Percentiles rank a stretch among this genome's conserved stretches.
These are phyloP conservation scores for Tagetes erecta DNA, from an alignment of 129 eudicot species.

Conservation along the genomic window DNA sequence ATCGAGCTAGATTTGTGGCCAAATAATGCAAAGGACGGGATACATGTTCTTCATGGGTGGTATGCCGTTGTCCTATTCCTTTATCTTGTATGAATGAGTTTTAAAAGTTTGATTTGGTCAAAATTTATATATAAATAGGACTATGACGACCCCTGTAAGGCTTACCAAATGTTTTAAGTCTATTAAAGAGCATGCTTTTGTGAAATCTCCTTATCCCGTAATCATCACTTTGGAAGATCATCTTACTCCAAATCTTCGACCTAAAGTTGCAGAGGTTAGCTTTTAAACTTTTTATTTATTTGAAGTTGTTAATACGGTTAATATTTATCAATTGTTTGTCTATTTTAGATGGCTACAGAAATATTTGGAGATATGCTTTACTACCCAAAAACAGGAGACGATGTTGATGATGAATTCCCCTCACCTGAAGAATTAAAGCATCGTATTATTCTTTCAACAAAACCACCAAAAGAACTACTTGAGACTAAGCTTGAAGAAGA, in stretches of 20 bases:
- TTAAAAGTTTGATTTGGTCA: slow-evolving; percentile 14
- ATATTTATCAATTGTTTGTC: slow-evolving; percentile 10
- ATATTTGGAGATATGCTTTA: slow-evolving; percentile 70
- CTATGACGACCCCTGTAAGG: slow-evolving; percentile 74
- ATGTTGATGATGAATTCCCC: slow-evolving; percentile 65
- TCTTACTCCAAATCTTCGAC: slow-evolving; percentile 75
- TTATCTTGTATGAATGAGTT: not conserved
- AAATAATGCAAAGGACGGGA: slow-evolving; percentile 65
- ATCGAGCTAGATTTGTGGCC: slow-evolving; percentile 99
- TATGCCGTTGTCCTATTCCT: slow-evolving; percentile 13
- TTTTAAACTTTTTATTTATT: slow-evolving; percentile 1
- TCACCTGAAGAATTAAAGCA: slow-evolving; percentile 68
- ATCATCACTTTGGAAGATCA: slow-evolving; percentile 91
- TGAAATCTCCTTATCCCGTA: slow-evolving; percentile 77
- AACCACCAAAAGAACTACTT: slow-evolving; percentile 80
- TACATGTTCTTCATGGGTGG: slow-evolving; percentile 98
- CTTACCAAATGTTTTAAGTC: slow-evolving; percentile 73
- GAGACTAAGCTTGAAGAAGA: slow-evolving; percentile 26
- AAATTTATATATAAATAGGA: slow-evolving; percentile 42
- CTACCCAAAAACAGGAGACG: slow-evolving; percentile 54
- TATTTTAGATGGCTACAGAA: slow-evolving; percentile 54
- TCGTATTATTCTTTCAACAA: slow-evolving; percentile 72
- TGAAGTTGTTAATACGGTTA: not conserved
- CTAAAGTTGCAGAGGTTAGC: slow-evolving; percentile 87
- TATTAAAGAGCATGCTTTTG: slow-evolving; percentile 73